These are phyloP conservation scores for Rhizophora mangle DNA, from an alignment of 345 rosid species.

Conservation along the genomic window DNA sequence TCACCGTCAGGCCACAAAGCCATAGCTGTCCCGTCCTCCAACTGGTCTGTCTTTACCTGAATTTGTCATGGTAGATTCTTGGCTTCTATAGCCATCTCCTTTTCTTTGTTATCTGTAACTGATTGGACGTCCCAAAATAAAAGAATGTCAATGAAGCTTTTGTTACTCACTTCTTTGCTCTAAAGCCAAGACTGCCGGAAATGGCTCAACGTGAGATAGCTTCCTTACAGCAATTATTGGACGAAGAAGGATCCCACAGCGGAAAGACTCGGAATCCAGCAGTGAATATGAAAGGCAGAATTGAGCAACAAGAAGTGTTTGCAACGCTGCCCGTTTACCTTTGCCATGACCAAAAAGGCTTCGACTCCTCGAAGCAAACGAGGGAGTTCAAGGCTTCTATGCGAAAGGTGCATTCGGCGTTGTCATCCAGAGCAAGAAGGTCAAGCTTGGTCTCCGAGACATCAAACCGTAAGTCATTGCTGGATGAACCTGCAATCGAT, in stretches of 20 bases:
- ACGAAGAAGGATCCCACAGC: constrained; percentile 38
- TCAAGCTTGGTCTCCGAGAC: constrained; percentile 23
- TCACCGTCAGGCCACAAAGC: background rate
- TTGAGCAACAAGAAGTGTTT: constrained; percentile 21
- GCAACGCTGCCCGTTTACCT: constrained; percentile 31
- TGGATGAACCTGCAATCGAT: constrained; percentile 45
- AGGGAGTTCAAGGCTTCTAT: constrained; percentile 2
- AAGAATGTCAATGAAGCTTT: constrained; percentile 30
- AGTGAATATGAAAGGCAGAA: constrained; percentile 13
- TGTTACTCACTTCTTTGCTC: constrained; percentile 5
- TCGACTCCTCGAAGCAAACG: constrained; percentile 15
- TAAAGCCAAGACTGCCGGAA: background rate
- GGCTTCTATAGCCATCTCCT: constrained; percentile 6
- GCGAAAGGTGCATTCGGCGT: constrained; percentile 28
- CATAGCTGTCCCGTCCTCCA: constrained; percentile 18
- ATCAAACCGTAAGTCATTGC: constrained; percentile 9
- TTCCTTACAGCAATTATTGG: constrained; percentile 45
- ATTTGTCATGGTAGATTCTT: background rate
- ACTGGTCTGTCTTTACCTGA: background rate
- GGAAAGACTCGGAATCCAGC: constrained; percentile 11
- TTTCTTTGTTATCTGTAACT: constrained; percentile 17
- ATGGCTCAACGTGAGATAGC: constrained; percentile 21
- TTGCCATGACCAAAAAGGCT: constrained; percentile 36
- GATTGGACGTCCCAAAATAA: background rate
- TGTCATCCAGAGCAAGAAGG: constrained; percentile 23